These are phyloP conservation scores for Exophiala sp. DNA, from an alignment of 2,329 filamentous ascomycete genomes.

Conservation along the genomic window DNA sequence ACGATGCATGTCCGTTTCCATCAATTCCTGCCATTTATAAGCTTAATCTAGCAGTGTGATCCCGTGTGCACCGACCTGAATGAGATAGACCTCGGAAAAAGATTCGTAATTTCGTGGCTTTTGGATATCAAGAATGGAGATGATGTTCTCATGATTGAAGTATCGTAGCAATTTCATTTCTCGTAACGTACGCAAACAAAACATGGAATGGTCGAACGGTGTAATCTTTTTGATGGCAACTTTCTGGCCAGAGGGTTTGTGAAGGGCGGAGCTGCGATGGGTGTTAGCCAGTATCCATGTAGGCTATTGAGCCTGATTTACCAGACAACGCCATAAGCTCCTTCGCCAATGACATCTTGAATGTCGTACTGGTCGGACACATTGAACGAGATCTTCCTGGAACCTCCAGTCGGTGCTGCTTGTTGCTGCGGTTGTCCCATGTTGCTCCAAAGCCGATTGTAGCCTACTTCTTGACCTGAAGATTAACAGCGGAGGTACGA, in stretches of 20 bases:
- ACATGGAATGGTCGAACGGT: constrained; percentile 98
- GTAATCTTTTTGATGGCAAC: constrained; percentile 99
- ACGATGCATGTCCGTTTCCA: constrained; percentile 99
- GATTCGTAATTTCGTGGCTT: constrained; percentile 94
- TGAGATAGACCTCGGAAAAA: constrained; percentile 97
- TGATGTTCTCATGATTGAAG: constrained; percentile 99
- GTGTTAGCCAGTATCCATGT: constrained; percentile 6
- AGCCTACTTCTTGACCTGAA: neutral
- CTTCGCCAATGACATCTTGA: constrained; percentile 97
- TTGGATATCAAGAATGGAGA: constrained; percentile 98
- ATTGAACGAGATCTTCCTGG: constrained; percentile 98
- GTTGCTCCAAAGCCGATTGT: constrained; percentile 4
- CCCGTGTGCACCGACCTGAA: constrained; percentile 64
- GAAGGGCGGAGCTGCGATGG: constrained; percentile 75
- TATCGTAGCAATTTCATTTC: constrained; percentile 99
- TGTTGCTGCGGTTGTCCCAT: constrained; percentile 44
- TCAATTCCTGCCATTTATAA: constrained; percentile 68
- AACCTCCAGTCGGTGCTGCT: constrained; percentile 55
- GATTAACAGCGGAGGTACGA: neutral
- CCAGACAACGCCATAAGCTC: constrained; percentile 98
- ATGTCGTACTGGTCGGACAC: constrained; percentile 99
- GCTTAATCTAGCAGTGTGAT: constrained; percentile 7
- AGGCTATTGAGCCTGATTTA: constrained; percentile 48
- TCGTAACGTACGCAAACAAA: constrained; percentile 90
- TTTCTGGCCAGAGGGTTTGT: constrained; percentile 97